phyloP scores from a whole-genome alignment of 306 rosid species.

The Acacia melanoxylon region DNA sequence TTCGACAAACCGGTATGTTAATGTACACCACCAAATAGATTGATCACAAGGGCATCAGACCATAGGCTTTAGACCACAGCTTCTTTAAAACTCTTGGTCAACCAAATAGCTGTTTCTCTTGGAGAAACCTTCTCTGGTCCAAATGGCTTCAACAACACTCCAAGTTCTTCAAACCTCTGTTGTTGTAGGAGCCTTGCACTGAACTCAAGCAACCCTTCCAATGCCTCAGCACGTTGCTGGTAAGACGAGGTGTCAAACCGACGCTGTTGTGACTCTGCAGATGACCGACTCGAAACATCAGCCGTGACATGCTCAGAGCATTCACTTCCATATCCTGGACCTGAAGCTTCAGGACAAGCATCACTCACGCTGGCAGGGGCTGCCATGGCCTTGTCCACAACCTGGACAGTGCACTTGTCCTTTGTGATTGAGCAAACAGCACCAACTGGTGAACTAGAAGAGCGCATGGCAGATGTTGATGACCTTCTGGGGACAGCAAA shows the following conservation, averaged over 20 bases:
- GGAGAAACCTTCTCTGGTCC: slow-evolving; percentile 95
- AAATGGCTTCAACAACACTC: slow-evolving; percentile 91
- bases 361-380: slow-evolving; percentile 36
- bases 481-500: slow-evolving; percentile 44
- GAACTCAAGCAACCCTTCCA: slow-evolving; percentile 97
- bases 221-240: slow-evolving; percentile 93
- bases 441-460: slow-evolving; percentile 47
- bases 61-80: slow-evolving; percentile 28
- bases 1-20: slow-evolving; percentile 19
- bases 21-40: slow-evolving; percentile 27
- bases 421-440: slow-evolving; percentile 69
- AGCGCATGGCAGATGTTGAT: slow-evolving; percentile 47
- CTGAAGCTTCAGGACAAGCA: slow-evolving; percentile 47
- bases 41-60: slow-evolving; percentile 9
- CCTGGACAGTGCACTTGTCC: slow-evolving; percentile 81
- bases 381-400: slow-evolving; percentile 46
- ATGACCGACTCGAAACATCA: slow-evolving; percentile 72
- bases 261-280: slow-evolving; percentile 52
- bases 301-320: slow-evolving; percentile 58
- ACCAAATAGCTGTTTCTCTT: slow-evolving; percentile 98
- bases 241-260: slow-evolving; percentile 79
- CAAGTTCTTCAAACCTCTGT: slow-evolving; percentile 81
- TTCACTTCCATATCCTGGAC: slow-evolving; percentile 35
- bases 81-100: slow-evolving; percentile 92
- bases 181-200: slow-evolving; percentile 85